A percentile compares a stretch with the other conserved stretches of the same genome.
Conservation (phyloP, 805 yeast species). For the Wickerhamiella vanderwaltii region DNA sequence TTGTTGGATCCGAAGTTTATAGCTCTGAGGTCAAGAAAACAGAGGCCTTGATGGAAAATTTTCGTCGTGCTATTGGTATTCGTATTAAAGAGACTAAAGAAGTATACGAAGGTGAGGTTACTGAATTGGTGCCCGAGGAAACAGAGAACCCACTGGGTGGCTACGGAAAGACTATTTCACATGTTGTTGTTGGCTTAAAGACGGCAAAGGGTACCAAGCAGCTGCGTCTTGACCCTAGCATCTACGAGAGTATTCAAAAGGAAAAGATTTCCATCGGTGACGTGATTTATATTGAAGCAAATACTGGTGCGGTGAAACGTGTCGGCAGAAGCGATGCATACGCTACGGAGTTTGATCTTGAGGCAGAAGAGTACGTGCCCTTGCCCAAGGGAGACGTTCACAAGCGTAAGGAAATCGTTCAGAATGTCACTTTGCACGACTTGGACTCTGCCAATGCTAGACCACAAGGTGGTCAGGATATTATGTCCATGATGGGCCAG, state of each 20-base stretch:
- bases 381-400: conserved; percentile 98
- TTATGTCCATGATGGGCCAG: conserved; percentile 93
- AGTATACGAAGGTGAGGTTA: conserved; percentile 96
- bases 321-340: conserved; percentile 98
- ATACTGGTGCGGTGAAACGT: conserved; percentile 93
- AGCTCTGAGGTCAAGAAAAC: conserved; percentile 97
- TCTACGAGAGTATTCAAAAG: conserved; percentile 87
- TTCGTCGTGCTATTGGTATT: conserved; percentile 90
- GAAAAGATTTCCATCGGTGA: conserved; percentile 93
- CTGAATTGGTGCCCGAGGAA: conserved; percentile 90
- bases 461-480: conserved; percentile 96
- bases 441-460: conserved; percentile 92
- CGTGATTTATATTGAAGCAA: conserved; percentile 92
- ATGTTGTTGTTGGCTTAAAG: conserved; percentile 86
- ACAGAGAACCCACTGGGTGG: conserved; percentile 96
- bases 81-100: conserved; percentile 95
- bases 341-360: conserved; percentile 95
- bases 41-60: conserved; percentile 90
- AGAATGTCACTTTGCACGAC: conserved; percentile 93
- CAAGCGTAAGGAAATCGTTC: conserved; percentile 94
- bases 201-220: conserved; percentile 87
- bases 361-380: conserved; percentile 97
- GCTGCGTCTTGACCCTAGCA: conserved; percentile 79
- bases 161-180: conserved; percentile 90
- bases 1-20: conserved; percentile 87